Conservation (phyloP, 148 eudicot genomes). For the Cornus suecica region DNA sequence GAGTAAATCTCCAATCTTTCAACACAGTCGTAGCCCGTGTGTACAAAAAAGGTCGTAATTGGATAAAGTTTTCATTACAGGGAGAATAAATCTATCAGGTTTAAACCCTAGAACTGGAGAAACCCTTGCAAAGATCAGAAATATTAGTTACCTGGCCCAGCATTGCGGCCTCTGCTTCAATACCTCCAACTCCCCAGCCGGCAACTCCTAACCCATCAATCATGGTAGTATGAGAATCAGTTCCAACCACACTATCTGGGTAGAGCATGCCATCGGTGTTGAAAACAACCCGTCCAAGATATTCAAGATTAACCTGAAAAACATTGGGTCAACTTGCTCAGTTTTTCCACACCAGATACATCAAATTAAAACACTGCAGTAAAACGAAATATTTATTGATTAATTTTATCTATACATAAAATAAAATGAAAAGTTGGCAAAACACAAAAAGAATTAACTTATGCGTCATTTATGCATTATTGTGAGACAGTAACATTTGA, state of each 20-base stretch:
- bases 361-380: neutral
- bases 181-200: slow-evolving; percentile 99
- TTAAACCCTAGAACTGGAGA: neutral
- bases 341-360: neutral
- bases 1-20: slow-evolving; percentile 1
- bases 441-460: neutral
- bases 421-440: neutral
- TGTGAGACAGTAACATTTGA: too few species aligned
- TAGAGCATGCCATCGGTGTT: slow-evolving; percentile 79
- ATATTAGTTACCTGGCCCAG: slow-evolving; percentile 78
- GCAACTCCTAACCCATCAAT: slow-evolving; percentile 98
- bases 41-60: neutral
- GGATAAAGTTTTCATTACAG: neutral
- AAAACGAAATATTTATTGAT: neutral
- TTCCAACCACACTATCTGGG: slow-evolving; percentile 98
- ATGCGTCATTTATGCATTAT: neutral
- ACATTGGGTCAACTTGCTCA: neutral
- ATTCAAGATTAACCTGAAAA: slow-evolving; percentile 90
- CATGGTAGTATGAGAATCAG: slow-evolving; percentile 99
- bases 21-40: neutral
- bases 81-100: neutral
- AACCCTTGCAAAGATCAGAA: neutral
- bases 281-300: slow-evolving; percentile 96
- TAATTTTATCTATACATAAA: neutral
- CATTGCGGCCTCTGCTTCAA: slow-evolving; percentile 98